phyloP scores from a whole-genome alignment of 495 filamentous ascomycete genomes.

The Poronia punctata region DNA sequence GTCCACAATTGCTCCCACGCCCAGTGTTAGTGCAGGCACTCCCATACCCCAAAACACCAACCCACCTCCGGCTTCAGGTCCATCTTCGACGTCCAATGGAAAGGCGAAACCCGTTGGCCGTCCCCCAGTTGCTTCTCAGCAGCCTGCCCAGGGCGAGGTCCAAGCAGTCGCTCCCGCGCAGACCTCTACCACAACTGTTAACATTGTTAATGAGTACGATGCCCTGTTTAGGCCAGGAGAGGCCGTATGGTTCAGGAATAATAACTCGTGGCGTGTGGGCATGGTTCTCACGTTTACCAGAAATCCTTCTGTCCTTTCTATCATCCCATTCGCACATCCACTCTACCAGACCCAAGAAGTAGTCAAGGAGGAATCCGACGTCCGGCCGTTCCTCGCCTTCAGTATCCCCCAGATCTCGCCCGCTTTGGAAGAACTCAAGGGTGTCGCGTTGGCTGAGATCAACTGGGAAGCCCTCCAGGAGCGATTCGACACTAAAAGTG shows the following conservation, averaged over 20 bases:
- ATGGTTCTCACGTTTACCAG: slow-evolving; percentile 22
- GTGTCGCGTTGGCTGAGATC: slow-evolving; percentile 6
- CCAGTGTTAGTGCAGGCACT: neutral
- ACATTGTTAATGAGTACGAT: slow-evolving; percentile 2
- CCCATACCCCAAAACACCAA: neutral
- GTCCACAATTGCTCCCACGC: neutral
- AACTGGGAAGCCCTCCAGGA: slow-evolving; percentile 7
- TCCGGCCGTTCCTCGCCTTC: slow-evolving; percentile 42
- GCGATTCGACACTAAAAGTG: slow-evolving; percentile 2
- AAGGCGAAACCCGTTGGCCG: neutral
- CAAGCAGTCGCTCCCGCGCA: slow-evolving; percentile 1
- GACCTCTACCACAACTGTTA: slow-evolving; percentile 2
- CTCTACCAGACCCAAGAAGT: slow-evolving; percentile 12
- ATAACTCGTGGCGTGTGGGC: slow-evolving; percentile 32
- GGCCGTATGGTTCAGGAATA: slow-evolving; percentile 35
- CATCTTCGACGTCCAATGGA: neutral
- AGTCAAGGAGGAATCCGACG: slow-evolving; percentile 24
- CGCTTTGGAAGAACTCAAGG: slow-evolving; percentile 6
- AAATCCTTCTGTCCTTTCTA: slow-evolving; percentile 3
- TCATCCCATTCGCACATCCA: slow-evolving; percentile 16
- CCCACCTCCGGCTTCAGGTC: too few species aligned
- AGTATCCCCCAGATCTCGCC: slow-evolving; percentile 28
- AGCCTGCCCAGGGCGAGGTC: neutral
- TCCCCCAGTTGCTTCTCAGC: neutral
- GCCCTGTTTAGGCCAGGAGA: slow-evolving; percentile 36